phyloP scores from a whole-genome alignment of 768 basidiomycete genomes.

The Pleurotus platypus region DNA sequence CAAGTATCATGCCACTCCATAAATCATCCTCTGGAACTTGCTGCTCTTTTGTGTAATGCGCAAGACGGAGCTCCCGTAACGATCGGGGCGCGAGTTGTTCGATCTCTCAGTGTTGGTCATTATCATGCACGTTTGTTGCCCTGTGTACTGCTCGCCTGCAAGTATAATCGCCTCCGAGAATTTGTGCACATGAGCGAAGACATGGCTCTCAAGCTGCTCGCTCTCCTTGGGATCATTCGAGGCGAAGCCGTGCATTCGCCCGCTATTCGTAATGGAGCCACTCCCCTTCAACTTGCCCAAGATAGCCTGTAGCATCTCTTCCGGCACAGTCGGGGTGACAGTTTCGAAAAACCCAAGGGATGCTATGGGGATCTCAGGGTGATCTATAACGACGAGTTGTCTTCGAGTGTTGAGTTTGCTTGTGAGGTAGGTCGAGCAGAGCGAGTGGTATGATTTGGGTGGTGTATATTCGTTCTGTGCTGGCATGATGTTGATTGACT shows the following conservation, averaged over 20 bases:
- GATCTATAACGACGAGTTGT: not conserved
- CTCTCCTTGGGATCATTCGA: not conserved
- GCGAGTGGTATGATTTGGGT: too few species aligned
- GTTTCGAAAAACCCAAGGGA: not conserved
- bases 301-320: not conserved
- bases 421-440: too few species aligned
- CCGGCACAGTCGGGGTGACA: not conserved
- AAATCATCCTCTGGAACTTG: not conserved
- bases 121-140: not conserved
- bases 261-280: not conserved
- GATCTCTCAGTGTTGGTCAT: not conserved
- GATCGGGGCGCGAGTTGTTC: not conserved
- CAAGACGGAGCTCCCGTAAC: not conserved
- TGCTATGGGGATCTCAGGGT: not conserved
- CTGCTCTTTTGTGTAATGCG: not conserved
- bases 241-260: not conserved
- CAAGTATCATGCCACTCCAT: not conserved
- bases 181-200: not conserved
- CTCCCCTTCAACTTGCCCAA: not conserved
- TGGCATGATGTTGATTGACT: too few species aligned
- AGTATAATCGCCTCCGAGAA: not conserved
- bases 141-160: not conserved
- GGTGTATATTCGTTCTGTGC: too few species aligned
- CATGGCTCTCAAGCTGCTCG: not conserved
- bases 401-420: not conserved